Evolutionary conservation across 805 yeast genomes (phyloP), one percentile per base, ranked within the genome.

Genomic region (Barnettozyma populi): DNA sequence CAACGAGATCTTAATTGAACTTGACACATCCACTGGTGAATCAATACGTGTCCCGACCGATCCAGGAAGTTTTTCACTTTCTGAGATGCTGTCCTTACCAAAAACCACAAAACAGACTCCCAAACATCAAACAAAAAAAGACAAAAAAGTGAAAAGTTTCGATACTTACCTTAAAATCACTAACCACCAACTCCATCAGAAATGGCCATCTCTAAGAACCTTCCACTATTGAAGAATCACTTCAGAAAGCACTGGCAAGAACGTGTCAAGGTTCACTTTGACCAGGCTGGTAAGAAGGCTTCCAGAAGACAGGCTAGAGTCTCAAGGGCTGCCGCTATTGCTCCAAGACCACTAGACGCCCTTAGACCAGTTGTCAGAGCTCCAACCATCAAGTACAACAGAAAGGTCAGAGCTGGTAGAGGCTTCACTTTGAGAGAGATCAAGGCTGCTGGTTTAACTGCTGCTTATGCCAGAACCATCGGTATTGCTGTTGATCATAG

Each of bases 241-340:
- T 92, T 92, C 96, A 86, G 97, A 84, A 92, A 92, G 88, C 92
- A 92, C 96, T 94, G 99, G 99, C 98, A 94, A 81, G 96, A 89
- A 78, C 88, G 98, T 73, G 99, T 94, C 83, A 88, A 82, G 75
- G 97, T 89, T 69, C 99, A 95, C 90, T 86, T 94, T 73, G 97
- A 94, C 92, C 99, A 94, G 83, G 97, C 99, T 71, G 99, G 99
- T 75, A 90, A 92, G 85, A 94, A 94, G 85, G 90, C 78, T 70
- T 84, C 95, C 61, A 90, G 99, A 85, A 86, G 99, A 80, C 79
- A 78, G 63, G 86, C 96, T 63, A 89, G 99, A 79, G 85, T 87
- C 71, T 68, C 84, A 67, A 90, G 86, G 81, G 96, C 97, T 66
- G 96, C 97, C 67, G 78, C 78, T 72, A 76, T 85, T 66, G 98